phyloP scores from a whole-genome alignment of 371 early-diverging fungal genomes.

The Apophysomyces sp. region DNA sequence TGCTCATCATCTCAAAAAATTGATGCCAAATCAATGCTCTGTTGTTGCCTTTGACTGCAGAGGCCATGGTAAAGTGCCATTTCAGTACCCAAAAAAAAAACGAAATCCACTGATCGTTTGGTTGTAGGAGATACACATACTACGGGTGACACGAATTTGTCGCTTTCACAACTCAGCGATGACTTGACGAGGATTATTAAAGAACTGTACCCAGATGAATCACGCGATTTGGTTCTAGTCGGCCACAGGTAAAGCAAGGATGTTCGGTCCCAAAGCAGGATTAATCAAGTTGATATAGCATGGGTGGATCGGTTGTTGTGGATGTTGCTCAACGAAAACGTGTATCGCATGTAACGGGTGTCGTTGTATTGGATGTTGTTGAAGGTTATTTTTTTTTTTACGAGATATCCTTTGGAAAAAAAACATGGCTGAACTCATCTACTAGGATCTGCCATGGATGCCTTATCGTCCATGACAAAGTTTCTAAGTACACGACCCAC shows the following conservation, averaged over 20 bases:
- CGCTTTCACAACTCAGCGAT: constrained; percentile 50
- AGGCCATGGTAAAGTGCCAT: constrained; percentile 72
- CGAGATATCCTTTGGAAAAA: constrained; percentile 10
- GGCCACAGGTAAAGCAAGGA: constrained; percentile 88
- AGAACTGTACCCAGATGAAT: constrained; percentile 20
- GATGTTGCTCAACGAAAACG: constrained; percentile 60
- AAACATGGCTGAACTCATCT: constrained; percentile 26
- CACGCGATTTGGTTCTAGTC: constrained; percentile 67
- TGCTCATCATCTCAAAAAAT: constrained; percentile 47
- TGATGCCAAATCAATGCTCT: constrained; percentile 43
- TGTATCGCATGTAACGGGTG: constrained; percentile 65
- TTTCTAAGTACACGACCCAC: constrained; percentile 64
- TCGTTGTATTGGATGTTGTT: constrained; percentile 86
- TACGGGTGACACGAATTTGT: constrained; percentile 55
- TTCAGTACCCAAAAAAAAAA: neutral
- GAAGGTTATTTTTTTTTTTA: constrained; percentile 60
- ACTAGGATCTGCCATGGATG: constrained; percentile 71
- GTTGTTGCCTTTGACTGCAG: constrained; percentile 76
- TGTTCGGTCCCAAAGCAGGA: too few species aligned
- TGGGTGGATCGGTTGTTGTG: constrained; percentile 90
- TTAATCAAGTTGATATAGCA: constrained; percentile 45
- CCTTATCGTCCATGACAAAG: constrained; percentile 63
- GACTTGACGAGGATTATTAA: constrained; percentile 61
- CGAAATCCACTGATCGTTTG: neutral
- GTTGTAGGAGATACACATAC: constrained; percentile 50